A percentile compares a stretch with the other conserved stretches of the same genome.
Evolutionary conservation across 129 eudicot species (phyloP).

Genomic region (Flaveria trinervia): DNA sequence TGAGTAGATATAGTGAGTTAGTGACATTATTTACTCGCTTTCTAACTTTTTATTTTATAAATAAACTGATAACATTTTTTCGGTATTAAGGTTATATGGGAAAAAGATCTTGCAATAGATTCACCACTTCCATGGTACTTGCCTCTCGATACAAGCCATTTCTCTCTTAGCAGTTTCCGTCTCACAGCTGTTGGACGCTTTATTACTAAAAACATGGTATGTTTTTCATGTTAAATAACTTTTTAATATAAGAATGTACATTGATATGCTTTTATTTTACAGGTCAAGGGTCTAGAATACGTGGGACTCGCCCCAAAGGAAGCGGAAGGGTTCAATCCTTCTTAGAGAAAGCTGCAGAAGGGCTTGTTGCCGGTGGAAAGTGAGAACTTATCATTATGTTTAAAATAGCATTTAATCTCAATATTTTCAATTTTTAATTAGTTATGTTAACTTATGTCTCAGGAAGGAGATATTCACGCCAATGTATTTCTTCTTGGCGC

Average conservation of each 20-base stretch:
- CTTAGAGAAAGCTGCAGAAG: slow-evolving; percentile 96
- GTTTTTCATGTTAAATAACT: background rate
- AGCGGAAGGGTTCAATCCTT: slow-evolving; percentile 94
- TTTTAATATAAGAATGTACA: background rate
- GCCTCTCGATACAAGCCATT: slow-evolving; percentile 75
- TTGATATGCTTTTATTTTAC: background rate
- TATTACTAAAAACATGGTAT: slow-evolving; percentile 80
- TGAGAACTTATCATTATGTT: slow-evolving; percentile 38
- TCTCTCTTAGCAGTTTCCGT: slow-evolving; percentile 79
- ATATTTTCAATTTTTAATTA: no score
- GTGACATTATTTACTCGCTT: background rate
- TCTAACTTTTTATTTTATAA: no score
- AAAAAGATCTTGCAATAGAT: slow-evolving; percentile 64
- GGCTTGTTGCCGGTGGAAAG: slow-evolving; percentile 96
- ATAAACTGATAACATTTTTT: background rate
- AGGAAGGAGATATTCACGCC: slow-evolving; percentile 99
- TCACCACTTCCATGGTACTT: slow-evolving; percentile 84
- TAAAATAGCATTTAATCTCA: background rate
- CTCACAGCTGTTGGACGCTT: slow-evolving; percentile 89
- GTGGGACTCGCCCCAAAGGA: slow-evolving; percentile 86
- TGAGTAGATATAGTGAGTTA: slow-evolving; percentile 25
- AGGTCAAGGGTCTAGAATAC: slow-evolving; percentile 78
- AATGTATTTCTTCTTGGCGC: slow-evolving; percentile 90
- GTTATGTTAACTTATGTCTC: slow-evolving; percentile 22
- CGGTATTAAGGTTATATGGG: slow-evolving; percentile 62